These are phyloP conservation scores for Moesziomyces parantarcticus DNA, from an alignment of 1,284 basidiomycete genomes.

Conservation along the genomic window DNA sequence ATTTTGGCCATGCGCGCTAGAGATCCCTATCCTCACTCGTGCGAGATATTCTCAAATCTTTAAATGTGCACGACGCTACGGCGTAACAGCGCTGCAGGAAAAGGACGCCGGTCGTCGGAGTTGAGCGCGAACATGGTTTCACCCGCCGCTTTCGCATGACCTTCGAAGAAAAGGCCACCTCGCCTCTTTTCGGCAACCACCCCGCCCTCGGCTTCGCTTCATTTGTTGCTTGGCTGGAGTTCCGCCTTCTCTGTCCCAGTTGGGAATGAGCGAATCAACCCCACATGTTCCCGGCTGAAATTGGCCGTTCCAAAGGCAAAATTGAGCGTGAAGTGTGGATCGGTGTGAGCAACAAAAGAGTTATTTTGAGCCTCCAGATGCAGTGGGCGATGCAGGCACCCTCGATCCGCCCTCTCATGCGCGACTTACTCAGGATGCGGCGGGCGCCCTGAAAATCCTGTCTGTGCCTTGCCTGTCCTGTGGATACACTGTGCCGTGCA, in stretches of 20 bases:
- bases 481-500: too few relatives aligned
- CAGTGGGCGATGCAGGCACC: neutral
- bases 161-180: conserved; percentile 8
- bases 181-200: neutral
- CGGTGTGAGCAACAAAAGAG: too few relatives aligned
- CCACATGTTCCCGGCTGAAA: too few relatives aligned
- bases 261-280: too few relatives aligned
- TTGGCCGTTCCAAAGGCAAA: neutral
- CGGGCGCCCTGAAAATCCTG: too few relatives aligned
- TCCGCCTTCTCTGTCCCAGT: neutral
- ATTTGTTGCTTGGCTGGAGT: neutral
- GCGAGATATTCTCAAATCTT: conserved; percentile 3
- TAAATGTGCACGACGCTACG: too few relatives aligned
- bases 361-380: neutral
- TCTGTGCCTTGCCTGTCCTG: too few relatives aligned
- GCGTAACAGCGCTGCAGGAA: too few relatives aligned
- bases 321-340: too few relatives aligned
- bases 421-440: too few relatives aligned
- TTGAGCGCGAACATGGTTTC: neutral
- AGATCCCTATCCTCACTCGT: conserved; percentile 7
- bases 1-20: conserved; percentile 3
- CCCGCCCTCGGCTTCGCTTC: neutral
- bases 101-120: conserved; percentile 9
- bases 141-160: conserved; percentile 1
- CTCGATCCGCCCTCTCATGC: neutral